Evolutionary conservation across 2,329 filamentous ascomycete species (phyloP).

Genomic region (Fusarium dlaminii): DNA sequence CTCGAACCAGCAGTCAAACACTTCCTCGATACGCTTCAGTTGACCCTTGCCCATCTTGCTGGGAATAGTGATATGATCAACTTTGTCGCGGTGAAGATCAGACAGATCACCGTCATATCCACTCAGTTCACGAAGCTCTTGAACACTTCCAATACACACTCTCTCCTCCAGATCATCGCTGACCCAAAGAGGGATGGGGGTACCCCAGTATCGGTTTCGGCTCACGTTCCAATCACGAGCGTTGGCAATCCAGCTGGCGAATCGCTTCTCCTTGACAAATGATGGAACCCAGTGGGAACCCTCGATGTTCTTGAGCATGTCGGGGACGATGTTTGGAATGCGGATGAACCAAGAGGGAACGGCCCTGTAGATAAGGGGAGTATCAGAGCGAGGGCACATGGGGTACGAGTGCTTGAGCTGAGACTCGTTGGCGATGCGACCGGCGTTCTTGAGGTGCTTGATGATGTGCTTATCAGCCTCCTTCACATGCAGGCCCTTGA

Average conservation of each 20-base stretch:
- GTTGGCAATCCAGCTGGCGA: conserved; percentile 89
- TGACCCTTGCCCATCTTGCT: conserved; percentile 86
- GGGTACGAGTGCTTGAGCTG: conserved; percentile 92
- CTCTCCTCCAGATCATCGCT: conserved; percentile 89
- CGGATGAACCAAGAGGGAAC: conserved; percentile 96
- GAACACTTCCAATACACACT: conserved; percentile 85
- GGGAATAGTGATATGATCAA: conserved; percentile 94
- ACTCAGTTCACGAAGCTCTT: conserved; percentile 84
- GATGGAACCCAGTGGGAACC: conserved; percentile 90
- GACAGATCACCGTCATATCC: conserved; percentile 85
- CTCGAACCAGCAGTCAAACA: conserved; percentile 98
- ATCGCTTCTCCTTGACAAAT: conserved; percentile 90
- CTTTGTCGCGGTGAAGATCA: conserved; percentile 91
- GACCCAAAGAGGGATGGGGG: conserved; percentile 89
- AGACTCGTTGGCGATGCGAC: conserved; percentile 83
- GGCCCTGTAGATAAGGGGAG: conserved; percentile 89
- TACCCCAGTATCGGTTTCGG: conserved; percentile 95
- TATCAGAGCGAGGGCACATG: conserved; percentile 95
- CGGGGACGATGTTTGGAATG: conserved; percentile 81
- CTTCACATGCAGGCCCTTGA: conserved; percentile 89
- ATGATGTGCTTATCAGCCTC: conserved; percentile 93
- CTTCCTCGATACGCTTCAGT: conserved; percentile 83
- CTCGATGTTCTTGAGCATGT: conserved; percentile 92
- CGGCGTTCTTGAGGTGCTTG: conserved; percentile 81
- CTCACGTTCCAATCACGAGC: conserved; percentile 97